Conservation (phyloP, 768 basidiomycete genomes). For the Boletus rex-veris region DNA sequence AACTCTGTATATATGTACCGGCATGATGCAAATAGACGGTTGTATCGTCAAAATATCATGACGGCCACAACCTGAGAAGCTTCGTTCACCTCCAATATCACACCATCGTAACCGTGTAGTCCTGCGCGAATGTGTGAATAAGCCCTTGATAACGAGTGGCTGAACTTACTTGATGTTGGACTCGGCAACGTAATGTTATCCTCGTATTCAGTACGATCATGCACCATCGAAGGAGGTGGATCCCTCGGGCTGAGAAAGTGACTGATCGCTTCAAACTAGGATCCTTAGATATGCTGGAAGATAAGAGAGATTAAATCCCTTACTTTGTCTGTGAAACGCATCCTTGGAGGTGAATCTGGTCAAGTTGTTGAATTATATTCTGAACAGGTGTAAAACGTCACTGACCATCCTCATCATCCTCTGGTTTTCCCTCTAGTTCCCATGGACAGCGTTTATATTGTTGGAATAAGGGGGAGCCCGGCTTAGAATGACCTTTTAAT, state of each 20-base stretch:
- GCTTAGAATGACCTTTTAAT: slow-evolving; percentile 41
- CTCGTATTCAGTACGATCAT: slow-evolving; percentile 77
- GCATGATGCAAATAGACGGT: background rate
- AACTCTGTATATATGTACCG: background rate
- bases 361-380: background rate
- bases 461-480: slow-evolving; percentile 86
- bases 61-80: slow-evolving; percentile 75
- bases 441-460: slow-evolving; percentile 89
- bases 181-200: slow-evolving; percentile 65
- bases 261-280: slow-evolving; percentile 74
- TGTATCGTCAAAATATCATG: slow-evolving; percentile 53
- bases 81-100: slow-evolving; percentile 76
- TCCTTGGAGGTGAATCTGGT: slow-evolving; percentile 70
- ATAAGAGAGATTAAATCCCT: slow-evolving; percentile 8
- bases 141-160: background rate
- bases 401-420: slow-evolving; percentile 80
- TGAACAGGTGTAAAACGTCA: background rate
- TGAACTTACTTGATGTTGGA: slow-evolving; percentile 60
- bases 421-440: slow-evolving; percentile 76
- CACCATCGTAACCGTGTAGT: slow-evolving; percentile 75
- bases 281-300: background rate
- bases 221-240: slow-evolving; percentile 72
- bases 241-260: slow-evolving; percentile 76
- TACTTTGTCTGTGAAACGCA: slow-evolving; percentile 69
- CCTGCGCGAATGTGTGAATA: slow-evolving; percentile 8